Evolutionary conservation across 1,284 basidiomycete species (phyloP).

Genomic region (Melanopsichium pennsylvanicum): DNA sequence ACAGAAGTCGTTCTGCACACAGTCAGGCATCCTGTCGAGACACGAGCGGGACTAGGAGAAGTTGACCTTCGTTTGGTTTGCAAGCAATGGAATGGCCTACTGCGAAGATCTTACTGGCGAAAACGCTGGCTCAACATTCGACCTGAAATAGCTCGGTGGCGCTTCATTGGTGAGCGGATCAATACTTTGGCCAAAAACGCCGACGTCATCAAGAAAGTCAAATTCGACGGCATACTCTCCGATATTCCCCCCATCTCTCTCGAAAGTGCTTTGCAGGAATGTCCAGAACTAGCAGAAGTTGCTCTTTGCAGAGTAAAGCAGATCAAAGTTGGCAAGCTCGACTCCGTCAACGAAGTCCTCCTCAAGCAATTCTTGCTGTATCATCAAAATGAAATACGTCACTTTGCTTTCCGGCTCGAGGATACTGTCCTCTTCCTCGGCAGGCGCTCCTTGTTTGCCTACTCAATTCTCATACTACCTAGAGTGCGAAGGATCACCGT

Average conservation of each 20-base stretch:
- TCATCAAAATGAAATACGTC: constrained; percentile 4
- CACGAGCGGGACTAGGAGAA: background rate
- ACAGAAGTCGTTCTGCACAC: background rate
- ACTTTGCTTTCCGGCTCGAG: constrained; percentile 12
- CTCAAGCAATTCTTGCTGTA: constrained; percentile 11
- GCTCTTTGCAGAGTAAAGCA: background rate
- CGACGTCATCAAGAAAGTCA: constrained; percentile 16
- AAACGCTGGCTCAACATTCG: constrained; percentile 14
- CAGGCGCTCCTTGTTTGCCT: constrained; percentile 9
- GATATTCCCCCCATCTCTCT: constrained; percentile 12
- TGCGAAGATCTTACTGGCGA: constrained; percentile 10
- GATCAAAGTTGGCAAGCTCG: constrained; percentile 14
- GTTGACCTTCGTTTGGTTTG: constrained; percentile 17
- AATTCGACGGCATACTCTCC: constrained; percentile 4
- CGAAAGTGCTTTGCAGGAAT: background rate
- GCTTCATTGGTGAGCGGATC: constrained; percentile 4
- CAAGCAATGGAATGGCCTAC: constrained; percentile 5
- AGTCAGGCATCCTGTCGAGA: background rate
- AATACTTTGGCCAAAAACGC: background rate
- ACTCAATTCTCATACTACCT: constrained; percentile 3
- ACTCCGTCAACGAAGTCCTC: constrained; percentile 18
- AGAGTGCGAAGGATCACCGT: constrained; percentile 8
- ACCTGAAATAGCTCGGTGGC: constrained; percentile 1
- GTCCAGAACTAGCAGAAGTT: constrained; percentile 5
- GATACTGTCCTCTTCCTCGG: constrained; percentile 16